Evolutionary conservation across 75 land plant genomes (phyloP), one percentile per base, ranked within the genome.

Genomic region (Pseudotsuga menziesii): DNA sequence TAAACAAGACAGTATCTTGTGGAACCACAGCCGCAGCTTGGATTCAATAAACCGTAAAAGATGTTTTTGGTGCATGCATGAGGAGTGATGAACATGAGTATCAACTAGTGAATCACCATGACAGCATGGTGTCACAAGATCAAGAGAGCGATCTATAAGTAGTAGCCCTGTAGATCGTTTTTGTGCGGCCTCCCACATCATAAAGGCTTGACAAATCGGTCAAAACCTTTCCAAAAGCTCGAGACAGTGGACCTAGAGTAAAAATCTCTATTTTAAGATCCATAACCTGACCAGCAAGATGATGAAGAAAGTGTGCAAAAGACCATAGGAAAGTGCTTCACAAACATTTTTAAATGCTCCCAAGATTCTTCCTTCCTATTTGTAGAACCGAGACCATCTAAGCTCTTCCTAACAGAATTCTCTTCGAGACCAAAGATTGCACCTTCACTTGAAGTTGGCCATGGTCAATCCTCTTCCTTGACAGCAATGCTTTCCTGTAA

Each of bases 41-140:
- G n/a, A n/a, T n/a, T n/a, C n/a, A n/a, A n/a, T n/a, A n/a, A n/a
- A n/a, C n/a, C n/a, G n/a, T n/a, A n/a, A n/a, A n/a, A n/a, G n/a
- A n/a, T n/a, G n/a, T n/a, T n/a, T n/a, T n/a, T n/a, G n/a, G n/a
- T n/a, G n/a, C n/a, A n/a, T n/a, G n/a, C n/a, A n/a, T n/a, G n/a
- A n/a, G n/a, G n/a, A n/a, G n/a, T n/a, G n/a, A n/a, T n/a, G n/a
- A n/a, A n/a, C n/a, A n/a, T n/a, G n/a, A n/a, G n/a, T n/a, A 81
- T 96, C 99, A 32, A 96, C 64, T 76, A 96, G 85, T 1, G 93
- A 89, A 76, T 96, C 95, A 14, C 91, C 89, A 88, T 96, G 99
- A 80, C 87, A 90, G 77, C 91, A 84, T 57, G 99, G 99, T 22
- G 99, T 94, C 16, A 94, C 79, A 75, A 96, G 90, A 85, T 96